Percentiles rank a stretch among this genome's conserved stretches.
Evolutionary conservation across 257 asterid species (phyloP).

Genomic region (Fraxinus excelsior): DNA sequence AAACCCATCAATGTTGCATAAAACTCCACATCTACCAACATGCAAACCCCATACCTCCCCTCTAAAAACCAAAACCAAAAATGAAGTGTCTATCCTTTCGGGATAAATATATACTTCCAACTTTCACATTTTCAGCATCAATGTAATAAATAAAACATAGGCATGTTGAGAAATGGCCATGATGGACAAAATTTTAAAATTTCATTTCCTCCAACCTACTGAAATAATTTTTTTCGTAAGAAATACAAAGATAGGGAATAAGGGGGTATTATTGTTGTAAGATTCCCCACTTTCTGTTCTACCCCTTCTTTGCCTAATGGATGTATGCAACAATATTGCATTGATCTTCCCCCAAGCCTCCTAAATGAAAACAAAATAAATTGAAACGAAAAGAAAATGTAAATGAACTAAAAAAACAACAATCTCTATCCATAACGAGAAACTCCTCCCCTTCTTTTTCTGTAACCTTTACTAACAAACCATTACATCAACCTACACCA

Average conservation of each 20-base stretch:
- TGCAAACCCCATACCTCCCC: neutral
- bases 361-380: neutral
- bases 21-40: neutral
- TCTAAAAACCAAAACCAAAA: neutral
- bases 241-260: neutral
- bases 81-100: neutral
- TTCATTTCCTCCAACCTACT: neutral
- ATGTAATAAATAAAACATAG: neutral
- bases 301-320: neutral
- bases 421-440: neutral
- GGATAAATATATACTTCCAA: neutral
- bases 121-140: neutral
- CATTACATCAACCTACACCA: neutral
- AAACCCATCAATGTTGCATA: conserved; percentile 4
- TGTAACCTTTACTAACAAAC: neutral
- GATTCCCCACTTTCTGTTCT: neutral
- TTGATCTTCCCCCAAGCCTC: neutral
- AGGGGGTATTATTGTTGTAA: neutral
- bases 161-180: neutral
- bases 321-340: conserved; percentile 1
- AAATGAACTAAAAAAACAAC: neutral
- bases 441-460: neutral
- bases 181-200: neutral
- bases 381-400: neutral
- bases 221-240: neutral